Evolutionary conservation across 2,329 filamentous ascomycete species (phyloP).

Genomic region (Cladobotryum mycophilum): DNA sequence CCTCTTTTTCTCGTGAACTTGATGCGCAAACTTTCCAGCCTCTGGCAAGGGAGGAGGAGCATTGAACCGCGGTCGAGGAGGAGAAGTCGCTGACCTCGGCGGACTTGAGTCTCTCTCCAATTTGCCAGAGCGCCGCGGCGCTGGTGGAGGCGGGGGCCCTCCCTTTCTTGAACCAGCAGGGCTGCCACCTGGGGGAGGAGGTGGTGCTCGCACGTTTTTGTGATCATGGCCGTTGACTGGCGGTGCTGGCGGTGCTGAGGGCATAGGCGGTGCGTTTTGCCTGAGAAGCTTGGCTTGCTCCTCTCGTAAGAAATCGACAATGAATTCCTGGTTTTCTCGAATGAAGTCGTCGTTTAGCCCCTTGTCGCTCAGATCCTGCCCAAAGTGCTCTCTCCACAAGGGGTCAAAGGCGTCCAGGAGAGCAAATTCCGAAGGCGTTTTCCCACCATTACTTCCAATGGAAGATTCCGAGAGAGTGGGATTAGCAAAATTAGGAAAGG

Average conservation of each 20-base stretch:
- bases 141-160: slow-evolving; percentile 32
- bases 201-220: slow-evolving; percentile 27
- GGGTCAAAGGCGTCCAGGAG: slow-evolving; percentile 59
- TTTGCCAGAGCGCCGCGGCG: slow-evolving; percentile 54
- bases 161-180: slow-evolving; percentile 13
- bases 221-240: slow-evolving; percentile 28
- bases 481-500: slow-evolving; percentile 23
- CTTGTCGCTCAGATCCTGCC: slow-evolving; percentile 55
- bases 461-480: slow-evolving; percentile 36
- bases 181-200: slow-evolving; percentile 21
- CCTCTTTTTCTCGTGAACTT: slow-evolving; percentile 19
- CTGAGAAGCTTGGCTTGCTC: slow-evolving; percentile 39
- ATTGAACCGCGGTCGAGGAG: slow-evolving; percentile 63
- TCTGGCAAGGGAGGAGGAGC: slow-evolving; percentile 85
- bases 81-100: slow-evolving; percentile 51
- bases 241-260: slow-evolving; percentile 19
- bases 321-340: slow-evolving; percentile 62
- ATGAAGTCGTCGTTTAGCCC: slow-evolving; percentile 62
- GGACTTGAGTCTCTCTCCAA: slow-evolving; percentile 61
- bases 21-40: slow-evolving; percentile 77
- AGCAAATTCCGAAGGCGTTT: slow-evolving; percentile 49
- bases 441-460: slow-evolving; percentile 41
- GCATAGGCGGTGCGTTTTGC: slow-evolving; percentile 13
- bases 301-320: slow-evolving; percentile 56
- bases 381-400: slow-evolving; percentile 59